phyloP scores from a whole-genome alignment of 345 rosid species.

The Eutrema heterophyllum region DNA sequence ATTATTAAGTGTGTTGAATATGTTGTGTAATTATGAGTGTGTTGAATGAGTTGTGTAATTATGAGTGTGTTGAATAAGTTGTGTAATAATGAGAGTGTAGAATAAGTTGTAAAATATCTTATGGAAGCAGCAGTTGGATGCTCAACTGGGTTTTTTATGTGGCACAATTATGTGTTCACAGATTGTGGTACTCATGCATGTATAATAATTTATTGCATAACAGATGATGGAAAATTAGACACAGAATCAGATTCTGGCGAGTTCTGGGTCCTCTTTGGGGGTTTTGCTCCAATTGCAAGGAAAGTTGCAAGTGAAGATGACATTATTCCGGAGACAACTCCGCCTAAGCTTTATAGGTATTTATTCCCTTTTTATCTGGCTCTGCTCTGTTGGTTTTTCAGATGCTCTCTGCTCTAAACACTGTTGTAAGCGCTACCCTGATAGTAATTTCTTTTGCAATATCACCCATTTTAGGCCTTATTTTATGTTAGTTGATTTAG shows the following conservation, averaged over 20 bases:
- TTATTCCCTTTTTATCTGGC: not conserved
- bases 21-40: no score
- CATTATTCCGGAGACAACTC: slow-evolving; percentile 55
- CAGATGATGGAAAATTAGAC: slow-evolving; percentile 90
- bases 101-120: no score
- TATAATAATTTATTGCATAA: slow-evolving; percentile 22
- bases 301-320: slow-evolving; percentile 83
- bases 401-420: not conserved
- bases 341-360: slow-evolving; percentile 78
- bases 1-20: no score
- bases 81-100: no score
- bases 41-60: no score
- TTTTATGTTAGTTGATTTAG: not conserved
- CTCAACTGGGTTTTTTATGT: not conserved
- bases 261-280: slow-evolving; percentile 94
- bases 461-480: not conserved
- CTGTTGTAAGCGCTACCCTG: not conserved
- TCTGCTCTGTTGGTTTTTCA: slow-evolving; percentile 18
- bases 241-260: slow-evolving; percentile 96
- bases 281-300: slow-evolving; percentile 80
- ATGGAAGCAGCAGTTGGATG: slow-evolving; percentile 11
- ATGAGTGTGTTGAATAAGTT: no score
- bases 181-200: slow-evolving; percentile 17
- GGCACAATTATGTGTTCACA: not conserved
- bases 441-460: not conserved